These are phyloP conservation scores for Saturnispora halmiae DNA, from an alignment of 805 yeast genomes.

Conservation along the genomic window DNA sequence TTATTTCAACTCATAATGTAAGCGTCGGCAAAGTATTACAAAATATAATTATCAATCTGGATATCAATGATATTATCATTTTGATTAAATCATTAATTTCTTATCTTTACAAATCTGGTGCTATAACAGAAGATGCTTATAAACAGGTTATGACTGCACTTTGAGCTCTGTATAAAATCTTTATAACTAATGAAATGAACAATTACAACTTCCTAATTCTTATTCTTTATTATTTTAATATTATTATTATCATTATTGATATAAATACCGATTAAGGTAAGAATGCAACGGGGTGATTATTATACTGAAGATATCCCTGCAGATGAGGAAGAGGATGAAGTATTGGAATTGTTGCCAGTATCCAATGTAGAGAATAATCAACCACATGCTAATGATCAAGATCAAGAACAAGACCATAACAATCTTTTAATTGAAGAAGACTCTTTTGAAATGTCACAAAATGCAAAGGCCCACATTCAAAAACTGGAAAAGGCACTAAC, in stretches of 20 bases:
- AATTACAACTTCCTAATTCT: not conserved
- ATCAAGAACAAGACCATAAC: conserved; percentile 11
- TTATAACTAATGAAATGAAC: not conserved
- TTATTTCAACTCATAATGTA: conserved; percentile 63
- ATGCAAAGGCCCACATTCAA: not conserved
- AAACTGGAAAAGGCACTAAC: conserved; percentile 9
- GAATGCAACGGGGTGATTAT: conserved; percentile 20
- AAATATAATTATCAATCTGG: conserved; percentile 60
- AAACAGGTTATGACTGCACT: conserved; percentile 22
- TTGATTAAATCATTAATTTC: conserved; percentile 51
- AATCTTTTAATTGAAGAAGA: conserved; percentile 8
- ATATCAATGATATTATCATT: conserved; percentile 53
- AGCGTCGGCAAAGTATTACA: conserved; percentile 72
- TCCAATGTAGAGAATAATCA: too few species aligned
- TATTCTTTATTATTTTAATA: not conserved
- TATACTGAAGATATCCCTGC: conserved; percentile 23
- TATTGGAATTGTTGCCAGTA: conserved; percentile 17
- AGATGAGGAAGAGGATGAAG: conserved; percentile 16
- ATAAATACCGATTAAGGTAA: too few species aligned
- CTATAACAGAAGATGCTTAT: conserved; percentile 30
- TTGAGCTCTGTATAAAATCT: conserved; percentile 1
- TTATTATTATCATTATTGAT: not conserved
- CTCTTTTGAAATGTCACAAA: not conserved
- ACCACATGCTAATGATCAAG: not conserved
- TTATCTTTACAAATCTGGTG: conserved; percentile 40